Evolutionary conservation across 768 basidiomycete genomes (phyloP).

Genomic region (Nidularia pulvinata): DNA sequence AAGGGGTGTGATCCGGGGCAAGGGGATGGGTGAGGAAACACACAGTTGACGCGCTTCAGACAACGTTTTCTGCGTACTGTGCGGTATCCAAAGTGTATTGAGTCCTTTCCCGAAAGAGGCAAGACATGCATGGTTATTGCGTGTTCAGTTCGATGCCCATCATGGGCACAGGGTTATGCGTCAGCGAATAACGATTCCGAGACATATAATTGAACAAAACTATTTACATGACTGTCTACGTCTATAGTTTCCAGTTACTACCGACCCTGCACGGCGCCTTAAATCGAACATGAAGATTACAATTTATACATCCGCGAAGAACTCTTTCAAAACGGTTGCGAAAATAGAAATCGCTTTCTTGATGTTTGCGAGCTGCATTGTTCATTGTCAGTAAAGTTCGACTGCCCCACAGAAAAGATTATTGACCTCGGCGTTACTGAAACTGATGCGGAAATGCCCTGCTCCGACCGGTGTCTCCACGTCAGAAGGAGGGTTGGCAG

Average conservation of each 20-base stretch:
- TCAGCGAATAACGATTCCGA: too few relatives aligned
- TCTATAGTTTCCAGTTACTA: too few relatives aligned
- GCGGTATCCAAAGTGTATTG: slow-evolving; percentile 4
- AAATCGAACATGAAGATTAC: too few relatives aligned
- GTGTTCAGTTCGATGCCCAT: background rate
- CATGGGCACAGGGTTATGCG: background rate
- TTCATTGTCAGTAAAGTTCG: background rate
- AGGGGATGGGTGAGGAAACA: too few relatives aligned
- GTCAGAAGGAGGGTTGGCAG: slow-evolving; percentile 20
- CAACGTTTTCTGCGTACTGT: background rate
- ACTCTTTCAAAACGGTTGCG: slow-evolving; percentile 38
- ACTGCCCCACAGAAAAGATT: background rate
- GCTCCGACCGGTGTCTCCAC: slow-evolving; percentile 11
- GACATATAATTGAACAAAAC: too few relatives aligned
- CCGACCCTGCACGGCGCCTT: too few relatives aligned
- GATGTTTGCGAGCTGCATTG: slow-evolving; percentile 14
- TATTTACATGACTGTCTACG: too few relatives aligned
- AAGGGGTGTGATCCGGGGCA: too few relatives aligned
- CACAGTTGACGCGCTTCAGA: too few relatives aligned
- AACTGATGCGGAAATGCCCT: slow-evolving; percentile 60
- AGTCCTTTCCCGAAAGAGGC: background rate
- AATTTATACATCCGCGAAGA: slow-evolving; percentile 12
- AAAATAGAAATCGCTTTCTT: slow-evolving; percentile 49
- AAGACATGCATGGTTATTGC: background rate
- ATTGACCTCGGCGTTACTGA: slow-evolving; percentile 51